Evolutionary conservation across 2,329 filamentous ascomycete genomes (phyloP).

Genomic region (Cladosporium sp.): DNA sequence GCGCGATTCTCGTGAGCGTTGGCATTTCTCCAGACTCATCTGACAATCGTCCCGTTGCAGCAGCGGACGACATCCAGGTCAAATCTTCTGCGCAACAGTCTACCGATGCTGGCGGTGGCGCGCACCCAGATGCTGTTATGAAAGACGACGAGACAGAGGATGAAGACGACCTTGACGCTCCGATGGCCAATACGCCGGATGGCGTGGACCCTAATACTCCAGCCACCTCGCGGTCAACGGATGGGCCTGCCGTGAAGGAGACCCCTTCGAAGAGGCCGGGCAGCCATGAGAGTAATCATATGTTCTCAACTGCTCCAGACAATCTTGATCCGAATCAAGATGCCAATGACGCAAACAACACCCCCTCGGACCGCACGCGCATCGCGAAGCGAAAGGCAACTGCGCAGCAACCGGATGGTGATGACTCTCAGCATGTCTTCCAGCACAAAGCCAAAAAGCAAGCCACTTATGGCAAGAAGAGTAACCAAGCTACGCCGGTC

Average conservation of each 20-base stretch:
- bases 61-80: not conserved
- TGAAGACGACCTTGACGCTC: not conserved
- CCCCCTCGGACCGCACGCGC: not conserved
- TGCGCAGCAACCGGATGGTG: not conserved
- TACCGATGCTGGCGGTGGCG: no score
- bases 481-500: no score
- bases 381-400: not conserved
- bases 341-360: not conserved
- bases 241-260: not conserved
- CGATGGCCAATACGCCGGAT: not conserved
- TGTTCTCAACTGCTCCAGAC: slow-evolving; percentile 1
- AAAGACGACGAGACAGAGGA: not conserved
- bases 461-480: not conserved
- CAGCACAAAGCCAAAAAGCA: not conserved
- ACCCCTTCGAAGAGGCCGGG: not conserved
- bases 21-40: not conserved
- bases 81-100: slow-evolving; percentile 1
- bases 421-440: slow-evolving; percentile 4
- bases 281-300: not conserved
- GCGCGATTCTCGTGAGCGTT: not conserved
- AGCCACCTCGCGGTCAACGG: slow-evolving; percentile 4
- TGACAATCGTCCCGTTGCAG: not conserved
- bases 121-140: not conserved
- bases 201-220: not conserved
- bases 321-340: not conserved